These are phyloP conservation scores for Penicillium desertorum DNA, from an alignment of 495 filamentous ascomycete genomes.

Conservation along the genomic window DNA sequence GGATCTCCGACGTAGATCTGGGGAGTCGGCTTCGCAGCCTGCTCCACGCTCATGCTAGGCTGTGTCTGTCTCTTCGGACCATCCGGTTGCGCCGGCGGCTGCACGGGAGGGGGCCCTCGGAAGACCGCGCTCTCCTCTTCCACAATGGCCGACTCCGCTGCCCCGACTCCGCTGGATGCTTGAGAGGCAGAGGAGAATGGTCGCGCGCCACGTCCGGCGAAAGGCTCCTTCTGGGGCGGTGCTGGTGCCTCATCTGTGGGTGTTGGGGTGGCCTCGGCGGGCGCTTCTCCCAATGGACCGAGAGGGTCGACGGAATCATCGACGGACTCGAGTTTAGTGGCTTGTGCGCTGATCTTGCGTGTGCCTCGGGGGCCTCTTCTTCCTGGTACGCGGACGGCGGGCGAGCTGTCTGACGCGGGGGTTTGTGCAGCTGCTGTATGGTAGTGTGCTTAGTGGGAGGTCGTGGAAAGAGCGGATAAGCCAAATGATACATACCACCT, in stretches of 20 bases:
- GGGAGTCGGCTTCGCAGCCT: conserved; percentile 87
- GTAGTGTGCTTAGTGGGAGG: conserved; percentile 35
- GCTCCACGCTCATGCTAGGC: conserved; percentile 82
- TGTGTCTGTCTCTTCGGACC: conserved; percentile 60
- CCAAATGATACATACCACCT: conserved; percentile 26
- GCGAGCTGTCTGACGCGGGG: conserved; percentile 34
- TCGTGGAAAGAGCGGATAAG: conserved; percentile 22
- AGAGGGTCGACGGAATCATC: conserved; percentile 92
- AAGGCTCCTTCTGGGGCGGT: conserved; percentile 84
- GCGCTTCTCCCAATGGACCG: conserved; percentile 72
- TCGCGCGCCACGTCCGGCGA: conserved; percentile 57
- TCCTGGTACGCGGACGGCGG: conserved; percentile 47
- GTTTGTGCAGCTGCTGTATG: conserved; percentile 36
- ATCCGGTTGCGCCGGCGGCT: conserved; percentile 52
- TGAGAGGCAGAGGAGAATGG: conserved; percentile 51
- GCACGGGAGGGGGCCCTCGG: conserved; percentile 72
- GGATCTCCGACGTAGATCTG: conserved; percentile 94
- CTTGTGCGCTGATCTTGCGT: conserved; percentile 75
- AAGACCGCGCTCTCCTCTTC: conserved; percentile 64
- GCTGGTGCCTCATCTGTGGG: conserved; percentile 69
- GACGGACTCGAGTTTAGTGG: conserved; percentile 81
- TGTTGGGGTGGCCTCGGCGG: conserved; percentile 41
- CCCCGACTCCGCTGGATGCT: conserved; percentile 44
- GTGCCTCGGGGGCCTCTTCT: conserved; percentile 57
- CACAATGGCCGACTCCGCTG: conserved; percentile 62